Evolutionary conservation across 169 alveolate species (phyloP).

Genomic region (Theileria orientalis): DNA sequence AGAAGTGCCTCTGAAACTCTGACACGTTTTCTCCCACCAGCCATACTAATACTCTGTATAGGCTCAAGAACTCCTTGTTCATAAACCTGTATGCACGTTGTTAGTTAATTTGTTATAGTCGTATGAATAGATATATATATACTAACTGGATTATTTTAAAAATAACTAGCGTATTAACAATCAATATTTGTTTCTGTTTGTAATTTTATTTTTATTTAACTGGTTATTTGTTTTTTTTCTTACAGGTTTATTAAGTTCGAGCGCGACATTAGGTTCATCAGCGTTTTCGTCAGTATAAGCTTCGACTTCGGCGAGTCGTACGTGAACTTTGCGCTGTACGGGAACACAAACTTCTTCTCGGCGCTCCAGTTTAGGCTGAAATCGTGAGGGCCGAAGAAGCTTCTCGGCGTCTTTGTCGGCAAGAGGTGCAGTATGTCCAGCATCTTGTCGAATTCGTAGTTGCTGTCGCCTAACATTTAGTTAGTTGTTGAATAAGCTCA

Average conservation of each 20-base stretch:
- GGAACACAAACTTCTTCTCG: constrained; percentile 15
- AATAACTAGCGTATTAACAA: background rate
- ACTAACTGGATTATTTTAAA: background rate
- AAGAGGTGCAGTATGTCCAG: constrained; percentile 14
- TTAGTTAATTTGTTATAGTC: background rate
- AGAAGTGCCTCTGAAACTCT: constrained; percentile 46
- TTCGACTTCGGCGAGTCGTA: constrained; percentile 11
- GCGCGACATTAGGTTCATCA: constrained; percentile 32
- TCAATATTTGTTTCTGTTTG: no score
- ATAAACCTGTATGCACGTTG: constrained; percentile 25
- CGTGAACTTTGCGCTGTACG: constrained; percentile 21
- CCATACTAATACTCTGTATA: constrained; percentile 52
- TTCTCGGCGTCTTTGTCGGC: constrained; percentile 21
- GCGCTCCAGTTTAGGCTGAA: background rate
- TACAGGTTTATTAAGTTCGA: constrained; percentile 51
- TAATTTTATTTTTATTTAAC: no score
- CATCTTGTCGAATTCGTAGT: constrained; percentile 48
- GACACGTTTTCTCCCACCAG: constrained; percentile 55
- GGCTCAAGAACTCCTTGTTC: constrained; percentile 49
- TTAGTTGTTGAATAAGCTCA: no score
- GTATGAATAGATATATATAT: background rate
- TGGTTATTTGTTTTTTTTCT: no score
- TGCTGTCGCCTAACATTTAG: constrained; percentile 46
- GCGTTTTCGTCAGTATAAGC: constrained; percentile 25
- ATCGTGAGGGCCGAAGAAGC: constrained; percentile 1